phyloP scores from a whole-genome alignment of 352 stramenopile genomes.

The Pythium dissotocum region DNA sequence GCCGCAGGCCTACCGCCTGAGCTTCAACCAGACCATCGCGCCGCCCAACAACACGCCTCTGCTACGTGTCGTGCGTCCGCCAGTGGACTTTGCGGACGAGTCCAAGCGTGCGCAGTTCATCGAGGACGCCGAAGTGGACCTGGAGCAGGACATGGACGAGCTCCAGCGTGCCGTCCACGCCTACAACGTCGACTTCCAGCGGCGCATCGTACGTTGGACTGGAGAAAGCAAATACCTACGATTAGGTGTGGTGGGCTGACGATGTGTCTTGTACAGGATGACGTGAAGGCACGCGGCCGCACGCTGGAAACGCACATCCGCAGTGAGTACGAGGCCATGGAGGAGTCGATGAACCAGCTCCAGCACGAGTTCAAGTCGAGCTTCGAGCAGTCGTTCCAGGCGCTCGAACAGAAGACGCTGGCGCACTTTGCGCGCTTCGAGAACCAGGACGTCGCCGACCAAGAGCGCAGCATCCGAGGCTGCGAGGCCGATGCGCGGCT shows the following conservation, averaged over 20 bases:
- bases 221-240: background rate
- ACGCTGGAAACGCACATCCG: conserved; percentile 51
- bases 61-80: conserved; percentile 34
- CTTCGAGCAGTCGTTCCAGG: conserved; percentile 55
- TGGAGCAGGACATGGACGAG: conserved; percentile 82
- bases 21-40: conserved; percentile 34
- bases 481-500: conserved; percentile 52
- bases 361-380: conserved; percentile 41
- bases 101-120: conserved; percentile 76
- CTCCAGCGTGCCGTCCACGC: conserved; percentile 75
- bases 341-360: conserved; percentile 56
- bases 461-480: conserved; percentile 59
- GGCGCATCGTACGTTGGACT: conserved; percentile 55
- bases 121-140: conserved; percentile 67
- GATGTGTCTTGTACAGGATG: conserved; percentile 37
- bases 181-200: conserved; percentile 86
- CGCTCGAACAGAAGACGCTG: conserved; percentile 57
- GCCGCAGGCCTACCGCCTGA: conserved; percentile 29
- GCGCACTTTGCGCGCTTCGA: conserved; percentile 65
- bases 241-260: background rate
- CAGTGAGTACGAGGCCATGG: conserved; percentile 60
- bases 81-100: conserved; percentile 63
- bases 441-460: conserved; percentile 38
- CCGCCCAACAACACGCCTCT: conserved; percentile 28
- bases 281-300: conserved; percentile 62